phyloP scores from a whole-genome alignment of 495 filamentous ascomycete genomes.

The Cenococcum geophilum region DNA sequence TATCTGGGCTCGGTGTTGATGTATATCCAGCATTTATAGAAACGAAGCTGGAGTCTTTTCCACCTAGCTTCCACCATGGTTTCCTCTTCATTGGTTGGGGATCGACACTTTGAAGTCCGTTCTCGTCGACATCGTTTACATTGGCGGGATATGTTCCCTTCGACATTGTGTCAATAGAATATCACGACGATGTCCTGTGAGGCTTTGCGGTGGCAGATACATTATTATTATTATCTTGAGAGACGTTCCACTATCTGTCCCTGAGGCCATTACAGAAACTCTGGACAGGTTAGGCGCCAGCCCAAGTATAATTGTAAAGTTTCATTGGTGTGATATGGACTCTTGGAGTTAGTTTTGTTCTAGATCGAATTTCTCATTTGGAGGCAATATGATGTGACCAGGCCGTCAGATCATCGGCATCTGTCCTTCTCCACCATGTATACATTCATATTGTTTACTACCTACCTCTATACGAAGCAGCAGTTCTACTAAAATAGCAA shows the following conservation, averaged over 20 bases:
- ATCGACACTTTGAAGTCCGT: not conserved
- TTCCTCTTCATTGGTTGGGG: not conserved
- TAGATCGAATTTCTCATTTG: not conserved
- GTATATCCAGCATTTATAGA: not conserved
- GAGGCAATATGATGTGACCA: no score
- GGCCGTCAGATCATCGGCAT: no score
- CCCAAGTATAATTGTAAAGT: not conserved
- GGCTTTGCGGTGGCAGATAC: not conserved
- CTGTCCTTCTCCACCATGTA: no score
- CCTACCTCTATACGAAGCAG: no score
- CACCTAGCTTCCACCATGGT: conserved; percentile 5
- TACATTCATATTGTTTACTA: no score
- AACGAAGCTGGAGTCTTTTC: conserved; percentile 1
- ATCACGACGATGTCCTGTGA: not conserved
- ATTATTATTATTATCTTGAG: not conserved
- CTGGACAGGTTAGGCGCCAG: not conserved
- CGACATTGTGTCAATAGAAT: not conserved
- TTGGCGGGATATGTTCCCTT: not conserved
- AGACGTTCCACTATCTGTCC: not conserved
- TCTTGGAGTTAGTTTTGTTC: not conserved
- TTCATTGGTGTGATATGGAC: conserved; percentile 3
- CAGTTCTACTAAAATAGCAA: no score
- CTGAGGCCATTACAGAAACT: not conserved
- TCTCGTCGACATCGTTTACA: not conserved
- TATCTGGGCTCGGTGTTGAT: not conserved